Base-by-base conservation (phyloP, 2,329 filamentous ascomycete genomes). In the Plenodomus biglobosus region DNA sequence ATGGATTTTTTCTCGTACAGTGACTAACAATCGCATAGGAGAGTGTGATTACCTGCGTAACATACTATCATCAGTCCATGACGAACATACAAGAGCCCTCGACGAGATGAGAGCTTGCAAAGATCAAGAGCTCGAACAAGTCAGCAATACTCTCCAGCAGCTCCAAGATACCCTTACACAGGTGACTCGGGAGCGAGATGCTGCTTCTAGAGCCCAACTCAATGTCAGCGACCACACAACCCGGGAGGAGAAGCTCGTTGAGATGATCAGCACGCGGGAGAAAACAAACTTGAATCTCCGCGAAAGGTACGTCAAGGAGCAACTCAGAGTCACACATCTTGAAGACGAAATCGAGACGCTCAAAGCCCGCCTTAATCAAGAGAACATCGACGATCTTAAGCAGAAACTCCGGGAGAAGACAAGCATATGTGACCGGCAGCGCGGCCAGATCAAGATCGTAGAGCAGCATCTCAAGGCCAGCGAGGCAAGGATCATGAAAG, bases 381-480 rank as follows among this genome's bases (percentile, higher is more conserved):
- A 46, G 2, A 37, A 42, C 5, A 38, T 52, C 2, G 30, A 53
- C 13, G 49, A 50, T 3, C 30, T 62, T 3, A 52, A 47, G 30
- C 13, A 24, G 22, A 48, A 58, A 34, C 45, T 67, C 5, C 47
- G 40, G 3, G 52, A 61, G n/a, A 68, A 66, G 38, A 56, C 40
- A 3, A 53, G 48, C 15, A 40, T 55, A 19, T 57, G 50, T 32
- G 56, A 61, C 44, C 55, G 55, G 6, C 52, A 58, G 17, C 58
- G 59, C 3, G 54, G 44, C 13, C 50, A 64, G 10, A 38, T 61
- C 20, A 58, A 50, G 32, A 27, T 37, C 5, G 17, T 20, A 3
- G 46, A 53, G 47, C 38, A 44, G 22, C 41, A 51, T 7, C 40
- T 55, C 16, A 42, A 40, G 36, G 15, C 48, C 3, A 24, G 15